These are phyloP conservation scores for Aspergillus carlsbadensis DNA, from an alignment of 495 filamentous ascomycete genomes.

Conservation along the genomic window DNA sequence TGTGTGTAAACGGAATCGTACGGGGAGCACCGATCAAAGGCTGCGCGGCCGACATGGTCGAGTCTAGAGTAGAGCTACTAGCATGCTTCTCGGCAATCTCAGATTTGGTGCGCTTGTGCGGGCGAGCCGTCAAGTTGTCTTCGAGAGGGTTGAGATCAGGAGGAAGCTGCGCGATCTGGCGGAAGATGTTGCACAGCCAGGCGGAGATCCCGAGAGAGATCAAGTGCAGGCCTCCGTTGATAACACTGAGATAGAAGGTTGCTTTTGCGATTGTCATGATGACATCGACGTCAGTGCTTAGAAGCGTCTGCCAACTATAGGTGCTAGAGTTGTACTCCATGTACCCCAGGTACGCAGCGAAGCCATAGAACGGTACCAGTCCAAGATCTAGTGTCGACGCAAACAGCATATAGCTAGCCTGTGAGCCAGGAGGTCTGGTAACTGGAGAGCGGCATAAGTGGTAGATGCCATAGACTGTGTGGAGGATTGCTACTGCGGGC, in stretches of 20 bases:
- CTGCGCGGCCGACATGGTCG: slow-evolving; percentile 53
- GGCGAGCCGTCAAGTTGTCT: slow-evolving; percentile 76
- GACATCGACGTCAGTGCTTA: slow-evolving; percentile 43
- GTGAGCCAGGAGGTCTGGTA: slow-evolving; percentile 68
- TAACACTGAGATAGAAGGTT: slow-evolving; percentile 62
- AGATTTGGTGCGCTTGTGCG: slow-evolving; percentile 74
- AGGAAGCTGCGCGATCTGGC: slow-evolving; percentile 73
- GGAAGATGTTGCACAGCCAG: slow-evolving; percentile 73
- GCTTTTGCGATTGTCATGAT: slow-evolving; percentile 56
- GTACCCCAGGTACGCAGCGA: slow-evolving; percentile 59
- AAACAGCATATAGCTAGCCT: slow-evolving; percentile 83
- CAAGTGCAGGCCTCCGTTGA: slow-evolving; percentile 64
- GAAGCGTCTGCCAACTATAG: slow-evolving; percentile 63
- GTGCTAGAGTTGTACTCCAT: slow-evolving; percentile 38
- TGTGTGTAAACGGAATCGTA: slow-evolving; percentile 74
- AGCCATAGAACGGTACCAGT: slow-evolving; percentile 75
- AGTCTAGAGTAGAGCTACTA: slow-evolving; percentile 54
- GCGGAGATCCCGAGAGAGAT: slow-evolving; percentile 67
- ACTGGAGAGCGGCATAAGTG: slow-evolving; percentile 69
- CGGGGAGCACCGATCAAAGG: slow-evolving; percentile 56
- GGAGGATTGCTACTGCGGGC: slow-evolving; percentile 70
- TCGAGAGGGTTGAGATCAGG: slow-evolving; percentile 94
- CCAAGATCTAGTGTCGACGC: slow-evolving; percentile 68
- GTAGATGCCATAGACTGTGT: slow-evolving; percentile 73
- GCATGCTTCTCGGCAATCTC: slow-evolving; percentile 58